Conservation (phyloP, 2,329 filamentous ascomycete genomes). For the Ceratocystis smalleyi region DNA sequence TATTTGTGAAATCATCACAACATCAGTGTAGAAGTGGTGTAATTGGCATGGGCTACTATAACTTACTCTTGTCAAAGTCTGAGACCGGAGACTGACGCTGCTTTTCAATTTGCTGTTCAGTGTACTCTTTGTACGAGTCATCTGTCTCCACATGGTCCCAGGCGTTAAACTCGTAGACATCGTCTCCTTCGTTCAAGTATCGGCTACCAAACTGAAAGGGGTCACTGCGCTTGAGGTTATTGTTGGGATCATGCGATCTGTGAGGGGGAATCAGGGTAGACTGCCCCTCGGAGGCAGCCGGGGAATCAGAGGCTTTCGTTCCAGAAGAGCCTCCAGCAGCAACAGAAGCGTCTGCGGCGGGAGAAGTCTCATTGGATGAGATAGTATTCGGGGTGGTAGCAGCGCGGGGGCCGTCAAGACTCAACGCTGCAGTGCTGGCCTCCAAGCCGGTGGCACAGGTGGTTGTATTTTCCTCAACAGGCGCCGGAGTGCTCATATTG, state of each 20-base stretch:
- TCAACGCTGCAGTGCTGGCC: constrained; percentile 9
- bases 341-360: not conserved
- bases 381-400: not conserved
- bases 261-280: constrained; percentile 34
- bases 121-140: constrained; percentile 70
- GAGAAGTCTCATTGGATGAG: not conserved
- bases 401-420: constrained; percentile 3
- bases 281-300: not conserved
- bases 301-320: not conserved
- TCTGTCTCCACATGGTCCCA: constrained; percentile 98
- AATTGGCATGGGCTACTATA: constrained; percentile 3
- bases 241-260: constrained; percentile 52
- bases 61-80: constrained; percentile 74
- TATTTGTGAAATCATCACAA: constrained; percentile 41
- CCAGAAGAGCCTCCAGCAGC: constrained; percentile 6
- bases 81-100: constrained; percentile 78
- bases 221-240: constrained; percentile 74
- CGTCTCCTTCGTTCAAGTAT: constrained; percentile 64
- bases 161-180: constrained; percentile 94
- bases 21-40: constrained; percentile 23
- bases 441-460: constrained; percentile 10
- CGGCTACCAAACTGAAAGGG: constrained; percentile 94
- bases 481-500: constrained; percentile 16
- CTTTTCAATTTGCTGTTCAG: constrained; percentile 66
- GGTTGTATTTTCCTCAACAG: constrained; percentile 11